These are phyloP conservation scores for Ampelocalamus luodianensis DNA, from an alignment of 176 grass and related monocot genomes.

Conservation along the genomic window DNA sequence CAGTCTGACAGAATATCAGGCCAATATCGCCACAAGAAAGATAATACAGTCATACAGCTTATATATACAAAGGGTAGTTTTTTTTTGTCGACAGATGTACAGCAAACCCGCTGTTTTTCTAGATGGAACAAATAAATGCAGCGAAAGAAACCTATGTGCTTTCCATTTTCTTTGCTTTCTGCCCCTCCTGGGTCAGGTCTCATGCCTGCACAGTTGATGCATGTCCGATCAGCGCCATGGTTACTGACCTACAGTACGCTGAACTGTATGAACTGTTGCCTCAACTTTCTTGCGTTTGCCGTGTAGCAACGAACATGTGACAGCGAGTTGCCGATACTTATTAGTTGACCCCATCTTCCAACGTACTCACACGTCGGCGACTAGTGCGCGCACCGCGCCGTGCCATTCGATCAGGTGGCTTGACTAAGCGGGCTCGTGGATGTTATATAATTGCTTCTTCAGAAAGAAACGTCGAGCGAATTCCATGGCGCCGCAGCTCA, in stretches of 20 bases:
- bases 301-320: background rate
- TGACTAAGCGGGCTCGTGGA: background rate
- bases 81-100: no score
- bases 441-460: background rate
- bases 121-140: background rate
- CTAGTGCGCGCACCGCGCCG: background rate
- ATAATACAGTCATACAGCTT: background rate
- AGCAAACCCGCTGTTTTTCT: background rate
- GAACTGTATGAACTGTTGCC: background rate
- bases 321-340: slow-evolving; percentile 16
- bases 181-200: background rate
- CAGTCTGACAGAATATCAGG: background rate
- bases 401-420: slow-evolving; percentile 19
- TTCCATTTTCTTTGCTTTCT: background rate
- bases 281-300: slow-evolving; percentile 10
- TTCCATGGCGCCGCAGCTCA: background rate
- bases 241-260: background rate
- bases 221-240: background rate
- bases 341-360: slow-evolving; percentile 18
- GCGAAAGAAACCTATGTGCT: background rate
- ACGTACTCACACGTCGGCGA: slow-evolving; percentile 35
- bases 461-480: background rate
- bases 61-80: no score
- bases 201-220: background rate
- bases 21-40: background rate